A percentile compares a stretch with the other conserved stretches of the same genome.
phyloP scores from a whole-genome alignment of 345 rosid genomes.

The Corymbia maculata region DNA sequence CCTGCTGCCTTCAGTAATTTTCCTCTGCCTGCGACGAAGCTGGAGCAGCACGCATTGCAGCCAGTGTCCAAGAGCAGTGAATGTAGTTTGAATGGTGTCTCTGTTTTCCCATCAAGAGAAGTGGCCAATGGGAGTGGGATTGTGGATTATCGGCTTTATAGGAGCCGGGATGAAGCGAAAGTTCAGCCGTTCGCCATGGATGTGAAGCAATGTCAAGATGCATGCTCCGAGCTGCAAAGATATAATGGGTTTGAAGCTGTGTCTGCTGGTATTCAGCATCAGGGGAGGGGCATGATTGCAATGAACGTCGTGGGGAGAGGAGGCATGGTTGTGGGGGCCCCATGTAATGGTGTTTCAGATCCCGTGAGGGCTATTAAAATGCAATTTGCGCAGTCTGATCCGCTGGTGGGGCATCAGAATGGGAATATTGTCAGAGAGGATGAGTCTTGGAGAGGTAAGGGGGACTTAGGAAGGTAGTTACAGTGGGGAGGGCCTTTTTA shows the following conservation, averaged over 20 bases:
- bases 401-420: constrained; percentile 19
- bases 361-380: constrained; percentile 54
- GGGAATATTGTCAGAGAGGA: constrained; percentile 40
- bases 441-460: constrained; percentile 49
- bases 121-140: constrained; percentile 23
- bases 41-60: constrained; percentile 31
- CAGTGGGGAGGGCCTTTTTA: constrained; percentile 7
- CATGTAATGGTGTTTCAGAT: constrained; percentile 39
- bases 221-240: constrained; percentile 29
- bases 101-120: constrained; percentile 24
- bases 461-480: constrained; percentile 50
- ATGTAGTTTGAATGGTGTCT: constrained; percentile 13
- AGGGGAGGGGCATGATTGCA: constrained; percentile 31
- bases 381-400: constrained; percentile 45
- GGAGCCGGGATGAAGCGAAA: constrained; percentile 19
- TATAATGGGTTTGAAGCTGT: constrained; percentile 36
- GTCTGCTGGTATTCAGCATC: constrained; percentile 33
- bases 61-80: constrained; percentile 20
- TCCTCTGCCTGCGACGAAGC: constrained; percentile 14
- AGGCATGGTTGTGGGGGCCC: constrained; percentile 21
- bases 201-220: constrained; percentile 35
- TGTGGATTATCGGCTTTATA: constrained; percentile 31
- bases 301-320: constrained; percentile 41
- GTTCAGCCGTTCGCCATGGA: constrained; percentile 34
- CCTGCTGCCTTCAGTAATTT: constrained; percentile 59